phyloP scores from a whole-genome alignment of 495 filamentous ascomycete genomes.

The Lepidopterella palustris region DNA sequence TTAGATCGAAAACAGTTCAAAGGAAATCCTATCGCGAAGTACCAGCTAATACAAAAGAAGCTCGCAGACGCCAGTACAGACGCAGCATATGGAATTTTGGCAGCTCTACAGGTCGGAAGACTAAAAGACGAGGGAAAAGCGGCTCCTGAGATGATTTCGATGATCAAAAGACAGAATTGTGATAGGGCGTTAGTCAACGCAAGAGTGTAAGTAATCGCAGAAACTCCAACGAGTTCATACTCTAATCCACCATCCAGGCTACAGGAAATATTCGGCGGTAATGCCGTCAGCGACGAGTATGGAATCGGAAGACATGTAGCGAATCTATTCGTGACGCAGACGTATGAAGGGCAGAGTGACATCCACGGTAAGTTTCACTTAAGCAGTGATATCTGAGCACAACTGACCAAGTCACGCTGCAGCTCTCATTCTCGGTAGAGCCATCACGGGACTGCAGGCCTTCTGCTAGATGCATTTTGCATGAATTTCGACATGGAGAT shows the following conservation, averaged over 20 bases:
- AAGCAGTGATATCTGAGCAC: not conserved
- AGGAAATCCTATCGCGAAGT: slow-evolving; percentile 89
- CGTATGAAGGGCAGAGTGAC: slow-evolving; percentile 95
- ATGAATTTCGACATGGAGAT: not conserved
- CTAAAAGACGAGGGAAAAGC: slow-evolving; percentile 85
- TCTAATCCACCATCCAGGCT: slow-evolving; percentile 45
- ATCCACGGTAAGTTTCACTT: slow-evolving; percentile 68
- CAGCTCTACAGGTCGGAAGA: slow-evolving; percentile 81
- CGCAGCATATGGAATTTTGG: slow-evolving; percentile 79
- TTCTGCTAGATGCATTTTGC: slow-evolving; percentile 45
- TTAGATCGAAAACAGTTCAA: slow-evolving; percentile 95
- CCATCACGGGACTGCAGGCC: slow-evolving; percentile 64
- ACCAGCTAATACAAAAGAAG: slow-evolving; percentile 98
- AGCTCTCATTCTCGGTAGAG: slow-evolving; percentile 63
- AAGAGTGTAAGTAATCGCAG: slow-evolving; percentile 50
- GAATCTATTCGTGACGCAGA: slow-evolving; percentile 95
- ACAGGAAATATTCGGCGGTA: slow-evolving; percentile 95
- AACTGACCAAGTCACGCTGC: slow-evolving; percentile 21
- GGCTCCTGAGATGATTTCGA: slow-evolving; percentile 94
- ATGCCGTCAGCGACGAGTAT: slow-evolving; percentile 96
- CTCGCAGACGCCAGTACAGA: slow-evolving; percentile 87
- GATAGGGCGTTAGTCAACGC: slow-evolving; percentile 79
- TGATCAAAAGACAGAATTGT: slow-evolving; percentile 98
- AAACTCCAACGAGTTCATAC: not conserved
- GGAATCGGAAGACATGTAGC: slow-evolving; percentile 89